Evolutionary conservation across 164 flowering plant species (phyloP).

Genomic region (Protea cynaroides): DNA sequence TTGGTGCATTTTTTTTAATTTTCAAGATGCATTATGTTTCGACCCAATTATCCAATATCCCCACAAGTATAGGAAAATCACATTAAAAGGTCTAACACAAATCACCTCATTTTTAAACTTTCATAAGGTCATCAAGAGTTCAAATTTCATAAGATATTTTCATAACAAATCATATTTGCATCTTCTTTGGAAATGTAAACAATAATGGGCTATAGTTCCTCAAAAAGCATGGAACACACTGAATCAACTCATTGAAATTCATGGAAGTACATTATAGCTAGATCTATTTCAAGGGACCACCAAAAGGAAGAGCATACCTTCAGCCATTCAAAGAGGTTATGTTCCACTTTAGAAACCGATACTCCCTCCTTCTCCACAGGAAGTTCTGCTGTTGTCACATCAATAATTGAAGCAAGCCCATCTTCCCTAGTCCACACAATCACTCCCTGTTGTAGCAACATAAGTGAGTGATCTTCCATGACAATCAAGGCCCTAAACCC

Average conservation of each 20-base stretch:
- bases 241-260: not conserved
- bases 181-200: not conserved
- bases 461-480: constrained; percentile 91
- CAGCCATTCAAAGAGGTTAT: constrained; percentile 88
- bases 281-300: not conserved
- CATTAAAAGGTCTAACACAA: too few relatives aligned
- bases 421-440: constrained; percentile 97
- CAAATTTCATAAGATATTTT: not conserved
- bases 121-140: not conserved
- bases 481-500: constrained; percentile 95
- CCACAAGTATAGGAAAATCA: too few relatives aligned
- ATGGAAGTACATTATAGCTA: not conserved
- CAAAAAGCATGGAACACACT: not conserved
- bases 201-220: not conserved
- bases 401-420: constrained; percentile 86
- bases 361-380: constrained; percentile 86
- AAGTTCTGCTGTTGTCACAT: constrained; percentile 79
- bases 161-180: not conserved
- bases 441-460: constrained; percentile 84
- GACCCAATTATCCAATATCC: too few relatives aligned
- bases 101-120: not conserved
- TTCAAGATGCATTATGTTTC: too few relatives aligned
- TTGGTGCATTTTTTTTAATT: too few relatives aligned
- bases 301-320: constrained; percentile 42
- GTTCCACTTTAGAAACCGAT: constrained; percentile 92